phyloP scores from a whole-genome alignment of 805 yeast genomes.

The Starmerella powellii region DNA sequence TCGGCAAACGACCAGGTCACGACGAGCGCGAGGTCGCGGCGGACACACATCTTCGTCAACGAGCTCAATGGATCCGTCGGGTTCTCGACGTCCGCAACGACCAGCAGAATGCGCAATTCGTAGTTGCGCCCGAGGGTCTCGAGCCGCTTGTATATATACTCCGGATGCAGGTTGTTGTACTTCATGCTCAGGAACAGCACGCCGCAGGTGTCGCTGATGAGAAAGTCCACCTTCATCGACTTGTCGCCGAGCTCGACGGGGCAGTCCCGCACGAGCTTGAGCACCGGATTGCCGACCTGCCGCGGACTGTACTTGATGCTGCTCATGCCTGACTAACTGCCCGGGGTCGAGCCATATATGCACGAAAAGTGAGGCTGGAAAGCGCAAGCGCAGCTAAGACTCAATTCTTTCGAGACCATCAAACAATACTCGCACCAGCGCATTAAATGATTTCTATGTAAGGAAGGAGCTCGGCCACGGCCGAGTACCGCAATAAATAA shows the following conservation, averaged over 20 bases:
- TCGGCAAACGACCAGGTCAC: slow-evolving; percentile 31
- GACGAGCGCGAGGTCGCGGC: slow-evolving; percentile 27
- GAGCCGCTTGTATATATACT: slow-evolving; percentile 32
- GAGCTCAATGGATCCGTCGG: slow-evolving; percentile 28
- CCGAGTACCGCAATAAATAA: slow-evolving; percentile 60
- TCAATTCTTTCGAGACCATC: too few species aligned
- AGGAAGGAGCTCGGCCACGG: slow-evolving; percentile 27
- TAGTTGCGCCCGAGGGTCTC: slow-evolving; percentile 27
- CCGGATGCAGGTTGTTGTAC: slow-evolving; percentile 32
- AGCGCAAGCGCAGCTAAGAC: too few species aligned
- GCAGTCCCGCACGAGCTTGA: slow-evolving; percentile 22
- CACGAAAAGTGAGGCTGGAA: too few species aligned
- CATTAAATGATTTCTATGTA: slow-evolving; percentile 17
- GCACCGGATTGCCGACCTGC: slow-evolving; percentile 26
- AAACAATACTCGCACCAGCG: too few species aligned
- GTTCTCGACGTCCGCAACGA: slow-evolving; percentile 33
- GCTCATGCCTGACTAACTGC: not conserved
- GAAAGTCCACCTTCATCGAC: slow-evolving; percentile 30
- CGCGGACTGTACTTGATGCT: slow-evolving; percentile 20
- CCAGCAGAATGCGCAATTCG: slow-evolving; percentile 28
- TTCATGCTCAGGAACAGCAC: slow-evolving; percentile 30
- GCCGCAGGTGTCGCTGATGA: slow-evolving; percentile 28
- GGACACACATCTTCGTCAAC: slow-evolving; percentile 28
- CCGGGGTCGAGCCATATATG: too few species aligned
- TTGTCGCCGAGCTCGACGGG: slow-evolving; percentile 23